Evolutionary conservation across 1,284 basidiomycete genomes (phyloP).

Genomic region (Trichosporon sp.): DNA sequence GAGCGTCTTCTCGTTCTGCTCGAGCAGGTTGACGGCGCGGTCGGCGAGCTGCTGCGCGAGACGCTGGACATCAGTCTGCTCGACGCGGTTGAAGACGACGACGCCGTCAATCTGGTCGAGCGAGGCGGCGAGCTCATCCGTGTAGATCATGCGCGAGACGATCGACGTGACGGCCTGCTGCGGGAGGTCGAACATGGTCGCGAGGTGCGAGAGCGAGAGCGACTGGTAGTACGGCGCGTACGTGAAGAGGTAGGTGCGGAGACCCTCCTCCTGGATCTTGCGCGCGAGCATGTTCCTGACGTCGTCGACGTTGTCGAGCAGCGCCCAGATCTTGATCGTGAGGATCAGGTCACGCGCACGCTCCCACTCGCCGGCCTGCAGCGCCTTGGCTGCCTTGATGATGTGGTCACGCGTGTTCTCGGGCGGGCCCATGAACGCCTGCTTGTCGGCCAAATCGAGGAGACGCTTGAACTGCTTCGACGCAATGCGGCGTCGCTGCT

Average conservation of each 20-base stretch:
- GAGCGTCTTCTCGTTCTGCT: constrained; percentile 91
- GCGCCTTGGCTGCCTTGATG: constrained; percentile 96
- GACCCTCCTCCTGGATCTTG: constrained; percentile 95
- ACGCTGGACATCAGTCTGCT: constrained; percentile 83
- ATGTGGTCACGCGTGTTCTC: constrained; percentile 98
- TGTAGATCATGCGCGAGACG: constrained; percentile 99
- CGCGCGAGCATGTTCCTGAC: constrained; percentile 90
- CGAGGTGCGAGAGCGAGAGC: constrained; percentile 78
- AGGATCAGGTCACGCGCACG: constrained; percentile 86
- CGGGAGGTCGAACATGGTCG: constrained; percentile 79
- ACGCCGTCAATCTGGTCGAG: constrained; percentile 83
- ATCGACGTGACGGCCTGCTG: constrained; percentile 78
- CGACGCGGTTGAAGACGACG: constrained; percentile 82
- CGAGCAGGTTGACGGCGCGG: constrained; percentile 78
- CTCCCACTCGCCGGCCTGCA: constrained; percentile 97
- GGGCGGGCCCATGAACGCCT: constrained; percentile 96
- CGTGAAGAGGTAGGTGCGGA: constrained; percentile 97
- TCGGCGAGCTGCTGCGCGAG: constrained; percentile 82
- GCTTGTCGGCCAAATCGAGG: constrained; percentile 93
- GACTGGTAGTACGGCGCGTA: constrained; percentile 92
- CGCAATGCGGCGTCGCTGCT: constrained; percentile 82
- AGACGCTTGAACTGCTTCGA: constrained; percentile 93
- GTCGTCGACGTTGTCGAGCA: constrained; percentile 82
- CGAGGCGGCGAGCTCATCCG: constrained; percentile 87
- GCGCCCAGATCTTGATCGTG: constrained; percentile 95